A percentile compares a stretch with the other conserved stretches of the same genome.
These are phyloP conservation scores for Melaleuca quinquenervia DNA, from an alignment of 345 rosid genomes.

Conservation along the genomic window DNA sequence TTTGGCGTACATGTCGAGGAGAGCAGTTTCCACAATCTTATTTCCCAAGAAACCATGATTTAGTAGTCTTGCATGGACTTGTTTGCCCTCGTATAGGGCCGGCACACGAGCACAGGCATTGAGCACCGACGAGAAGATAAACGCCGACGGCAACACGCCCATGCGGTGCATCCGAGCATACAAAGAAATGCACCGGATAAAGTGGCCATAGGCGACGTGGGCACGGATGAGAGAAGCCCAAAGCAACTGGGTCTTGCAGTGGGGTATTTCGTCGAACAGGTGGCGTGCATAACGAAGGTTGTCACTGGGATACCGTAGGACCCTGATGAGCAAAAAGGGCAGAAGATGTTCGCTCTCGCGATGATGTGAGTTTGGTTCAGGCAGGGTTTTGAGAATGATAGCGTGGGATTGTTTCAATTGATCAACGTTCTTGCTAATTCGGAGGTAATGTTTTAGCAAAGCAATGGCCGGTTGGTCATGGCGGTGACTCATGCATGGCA, in stretches of 20 bases:
- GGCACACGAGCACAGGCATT: constrained; percentile 54
- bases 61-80: constrained; percentile 37
- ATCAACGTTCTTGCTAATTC: not conserved
- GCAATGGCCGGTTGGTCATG: not conserved
- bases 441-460: constrained; percentile 1
- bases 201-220: constrained; percentile 11
- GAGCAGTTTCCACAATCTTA: constrained; percentile 31
- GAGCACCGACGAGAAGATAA: constrained; percentile 59
- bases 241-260: constrained; percentile 11
- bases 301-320: constrained; percentile 1
- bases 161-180: constrained; percentile 15
- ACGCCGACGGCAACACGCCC: constrained; percentile 23
- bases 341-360: not conserved
- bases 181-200: constrained; percentile 11
- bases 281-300: constrained; percentile 19
- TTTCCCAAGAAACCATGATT: constrained; percentile 32
- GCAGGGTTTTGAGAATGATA: constrained; percentile 9
- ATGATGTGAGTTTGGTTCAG: not conserved
- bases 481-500: not conserved
- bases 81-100: constrained; percentile 21
- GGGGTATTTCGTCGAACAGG: constrained; percentile 27
- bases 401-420: constrained; percentile 23
- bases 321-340: constrained; percentile 4
- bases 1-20: constrained; percentile 38
- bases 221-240: constrained; percentile 21